A percentile compares a stretch with the other conserved stretches of the same genome.
These are phyloP conservation scores for Ephemerocybe angulata DNA, from an alignment of 768 basidiomycete species.

Conservation along the genomic window DNA sequence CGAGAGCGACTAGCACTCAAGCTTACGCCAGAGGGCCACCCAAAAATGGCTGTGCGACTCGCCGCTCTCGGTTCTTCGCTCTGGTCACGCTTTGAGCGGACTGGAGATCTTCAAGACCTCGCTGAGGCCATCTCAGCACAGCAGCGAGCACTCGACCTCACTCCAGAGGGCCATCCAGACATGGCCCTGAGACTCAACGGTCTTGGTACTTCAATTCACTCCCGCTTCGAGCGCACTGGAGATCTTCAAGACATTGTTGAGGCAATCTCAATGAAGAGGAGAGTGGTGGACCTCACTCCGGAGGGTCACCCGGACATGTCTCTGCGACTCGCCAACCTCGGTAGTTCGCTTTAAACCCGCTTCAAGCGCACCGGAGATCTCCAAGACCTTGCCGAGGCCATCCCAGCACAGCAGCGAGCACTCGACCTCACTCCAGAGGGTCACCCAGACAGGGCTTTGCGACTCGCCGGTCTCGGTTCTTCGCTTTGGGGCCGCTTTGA, in stretches of 20 bases:
- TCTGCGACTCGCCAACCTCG: not conserved
- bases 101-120: too few species aligned
- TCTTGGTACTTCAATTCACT: too few species aligned
- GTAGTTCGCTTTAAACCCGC: not conserved
- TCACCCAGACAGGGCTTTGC: not conserved
- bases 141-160: too few species aligned
- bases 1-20: too few species aligned
- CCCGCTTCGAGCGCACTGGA: slow-evolving; percentile 21
- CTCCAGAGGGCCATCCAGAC: too few species aligned
- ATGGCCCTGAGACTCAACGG: too few species aligned
- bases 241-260: slow-evolving; percentile 17
- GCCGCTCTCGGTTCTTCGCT: too few species aligned
- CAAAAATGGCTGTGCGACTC: too few species aligned
- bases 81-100: too few species aligned
- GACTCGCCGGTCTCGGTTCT: not conserved
- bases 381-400: not conserved
- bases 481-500: slow-evolving; percentile 11
- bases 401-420: not conserved
- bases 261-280: slow-evolving; percentile 1
- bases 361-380: not conserved
- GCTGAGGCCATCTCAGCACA: too few species aligned
- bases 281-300: not conserved
- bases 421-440: not conserved
- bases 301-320: not conserved
- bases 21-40: too few species aligned